phyloP scores from a whole-genome alignment of 129 eudicot species.

The Helianthus tuberosus region DNA sequence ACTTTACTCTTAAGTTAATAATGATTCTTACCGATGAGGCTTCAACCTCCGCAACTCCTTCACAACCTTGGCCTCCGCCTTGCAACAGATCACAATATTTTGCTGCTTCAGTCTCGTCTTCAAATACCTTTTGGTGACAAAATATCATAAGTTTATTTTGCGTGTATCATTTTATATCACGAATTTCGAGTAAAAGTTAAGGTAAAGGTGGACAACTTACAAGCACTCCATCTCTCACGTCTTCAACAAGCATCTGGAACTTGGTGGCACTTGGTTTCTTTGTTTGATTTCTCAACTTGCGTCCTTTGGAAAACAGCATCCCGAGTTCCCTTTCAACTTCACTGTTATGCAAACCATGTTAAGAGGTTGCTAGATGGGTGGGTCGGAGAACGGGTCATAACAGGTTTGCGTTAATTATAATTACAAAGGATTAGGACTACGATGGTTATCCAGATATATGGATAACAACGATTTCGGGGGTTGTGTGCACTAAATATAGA shows the following conservation, averaged over 20 bases:
- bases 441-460: background rate
- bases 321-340: conserved; percentile 98
- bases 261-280: conserved; percentile 59
- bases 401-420: background rate
- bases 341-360: conserved; percentile 44
- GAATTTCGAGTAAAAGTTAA: background rate
- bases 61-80: conserved; percentile 98
- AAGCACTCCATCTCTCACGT: conserved; percentile 92
- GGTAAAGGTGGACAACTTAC: conserved; percentile 46
- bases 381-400: background rate
- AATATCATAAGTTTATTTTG: background rate
- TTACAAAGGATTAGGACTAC: background rate
- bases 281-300: conserved; percentile 56
- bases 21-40: conserved; percentile 80
- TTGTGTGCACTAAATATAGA: background rate
- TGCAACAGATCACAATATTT: conserved; percentile 89
- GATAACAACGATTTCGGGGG: background rate
- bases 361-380: background rate
- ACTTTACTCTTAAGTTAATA: background rate
- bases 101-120: conserved; percentile 91
- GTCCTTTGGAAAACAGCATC: conserved; percentile 75
- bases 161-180: background rate
- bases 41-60: conserved; percentile 97
- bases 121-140: conserved; percentile 70
- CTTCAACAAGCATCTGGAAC: conserved; percentile 97